phyloP scores from a whole-genome alignment of 2,329 filamentous ascomycete genomes.

The Claviceps monticola region DNA sequence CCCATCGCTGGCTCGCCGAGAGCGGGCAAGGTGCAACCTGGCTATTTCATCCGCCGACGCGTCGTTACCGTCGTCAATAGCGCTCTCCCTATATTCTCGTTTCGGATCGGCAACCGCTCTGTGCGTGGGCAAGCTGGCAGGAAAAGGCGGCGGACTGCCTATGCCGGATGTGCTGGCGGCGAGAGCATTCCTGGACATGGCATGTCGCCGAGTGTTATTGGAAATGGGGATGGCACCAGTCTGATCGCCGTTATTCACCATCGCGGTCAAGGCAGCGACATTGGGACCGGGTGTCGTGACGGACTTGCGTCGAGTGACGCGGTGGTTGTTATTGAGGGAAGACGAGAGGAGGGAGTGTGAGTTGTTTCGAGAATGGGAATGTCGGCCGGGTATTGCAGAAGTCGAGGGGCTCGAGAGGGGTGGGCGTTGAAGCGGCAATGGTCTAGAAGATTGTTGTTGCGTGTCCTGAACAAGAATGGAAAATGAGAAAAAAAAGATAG shows the following conservation, averaged over 20 bases:
- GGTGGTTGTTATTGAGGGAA: conserved; percentile 66
- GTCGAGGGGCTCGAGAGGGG: conserved; percentile 43
- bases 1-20: conserved; percentile 67
- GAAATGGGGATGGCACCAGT: conserved; percentile 42
- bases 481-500: conserved; percentile 7
- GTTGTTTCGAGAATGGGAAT: conserved; percentile 59
- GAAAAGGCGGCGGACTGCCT: conserved; percentile 47
- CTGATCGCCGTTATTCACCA: conserved; percentile 52
- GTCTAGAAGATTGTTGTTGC: conserved; percentile 50
- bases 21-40: conserved; percentile 34
- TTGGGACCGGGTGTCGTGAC: conserved; percentile 64
- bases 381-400: conserved; percentile 45
- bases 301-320: conserved; percentile 87
- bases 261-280: conserved; percentile 61
- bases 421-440: conserved; percentile 49
- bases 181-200: conserved; percentile 47
- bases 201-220: conserved; percentile 47
- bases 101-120: conserved; percentile 37
- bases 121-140: conserved; percentile 52
- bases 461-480: conserved; percentile 37
- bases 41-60: conserved; percentile 40
- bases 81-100: conserved; percentile 40
- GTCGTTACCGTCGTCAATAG: conserved; percentile 54
- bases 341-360: conserved; percentile 69
- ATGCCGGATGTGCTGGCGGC: conserved; percentile 19